Evolutionary conservation across 495 filamentous ascomycete genomes (phyloP).

Genomic region (Annulohypoxylon nitens): DNA sequence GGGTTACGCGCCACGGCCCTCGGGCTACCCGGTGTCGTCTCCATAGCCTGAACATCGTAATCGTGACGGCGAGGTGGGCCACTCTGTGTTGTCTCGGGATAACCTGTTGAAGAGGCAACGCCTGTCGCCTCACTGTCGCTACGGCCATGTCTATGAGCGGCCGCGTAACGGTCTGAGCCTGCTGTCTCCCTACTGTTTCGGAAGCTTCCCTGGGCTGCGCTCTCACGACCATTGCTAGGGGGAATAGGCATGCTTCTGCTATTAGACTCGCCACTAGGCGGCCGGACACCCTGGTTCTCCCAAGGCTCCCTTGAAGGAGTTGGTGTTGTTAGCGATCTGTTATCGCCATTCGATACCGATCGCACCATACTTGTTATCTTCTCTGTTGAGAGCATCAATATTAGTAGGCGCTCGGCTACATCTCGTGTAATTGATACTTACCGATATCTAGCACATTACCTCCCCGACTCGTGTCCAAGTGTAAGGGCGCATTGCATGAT

Average conservation of each 20-base stretch:
- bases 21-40: slow-evolving; percentile 83
- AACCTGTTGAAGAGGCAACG: slow-evolving; percentile 80
- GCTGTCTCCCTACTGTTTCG: slow-evolving; percentile 70
- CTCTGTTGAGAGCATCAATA: slow-evolving; percentile 66
- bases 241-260: slow-evolving; percentile 48
- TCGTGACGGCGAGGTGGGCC: slow-evolving; percentile 81
- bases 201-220: slow-evolving; percentile 54
- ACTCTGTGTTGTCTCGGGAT: slow-evolving; percentile 73
- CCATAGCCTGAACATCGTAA: slow-evolving; percentile 97
- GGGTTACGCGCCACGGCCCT: slow-evolving; percentile 84
- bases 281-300: slow-evolving; percentile 63
- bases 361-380: slow-evolving; percentile 96
- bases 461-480: slow-evolving; percentile 93
- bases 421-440: slow-evolving; percentile 59
- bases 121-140: slow-evolving; percentile 76
- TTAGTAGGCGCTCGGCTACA: slow-evolving; percentile 28
- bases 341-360: slow-evolving; percentile 78
- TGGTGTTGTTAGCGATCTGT: slow-evolving; percentile 64
- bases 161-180: slow-evolving; percentile 72
- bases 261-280: slow-evolving; percentile 64
- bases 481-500: slow-evolving; percentile 91
- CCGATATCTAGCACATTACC: slow-evolving; percentile 95
- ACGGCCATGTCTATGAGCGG: slow-evolving; percentile 78
- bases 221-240: slow-evolving; percentile 51
- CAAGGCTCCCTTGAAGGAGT: slow-evolving; percentile 61